Percentiles rank a stretch among this genome's conserved stretches.
Evolutionary conservation across 768 basidiomycete genomes (phyloP).

Genomic region (Holtermanniella nyarrowii): DNA sequence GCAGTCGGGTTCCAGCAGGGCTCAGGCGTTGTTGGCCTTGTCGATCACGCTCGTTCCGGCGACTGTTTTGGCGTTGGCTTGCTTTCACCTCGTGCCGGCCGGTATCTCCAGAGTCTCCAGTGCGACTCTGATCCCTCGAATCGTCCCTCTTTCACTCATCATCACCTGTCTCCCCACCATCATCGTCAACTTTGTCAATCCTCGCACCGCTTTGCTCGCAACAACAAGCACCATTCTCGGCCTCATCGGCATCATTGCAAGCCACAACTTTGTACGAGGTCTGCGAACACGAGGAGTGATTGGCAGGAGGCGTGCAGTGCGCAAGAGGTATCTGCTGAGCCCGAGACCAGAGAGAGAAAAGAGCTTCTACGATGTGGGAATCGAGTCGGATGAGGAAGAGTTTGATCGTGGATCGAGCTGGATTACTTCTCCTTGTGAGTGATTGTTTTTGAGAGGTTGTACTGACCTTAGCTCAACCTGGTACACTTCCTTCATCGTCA

Average conservation of each 20-base stretch:
- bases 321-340: neutral
- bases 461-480: conserved; percentile 18
- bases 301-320: neutral
- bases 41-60: conserved; percentile 11
- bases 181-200: neutral
- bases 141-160: conserved; percentile 6
- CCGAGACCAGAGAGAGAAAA: neutral
- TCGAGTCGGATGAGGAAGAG: neutral
- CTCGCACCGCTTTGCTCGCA: neutral
- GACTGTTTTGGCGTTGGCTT: neutral
- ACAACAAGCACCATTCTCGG: neutral
- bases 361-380: neutral
- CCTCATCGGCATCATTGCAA: neutral
- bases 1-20: neutral
- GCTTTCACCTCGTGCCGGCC: neutral
- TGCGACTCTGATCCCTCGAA: conserved; percentile 10
- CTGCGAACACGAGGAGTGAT: neutral
- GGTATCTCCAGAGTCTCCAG: conserved; percentile 10
- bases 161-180: conserved; percentile 2
- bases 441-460: neutral
- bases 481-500: conserved; percentile 13
- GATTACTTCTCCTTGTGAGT: conserved; percentile 30
- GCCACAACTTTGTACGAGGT: neutral
- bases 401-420: conserved; percentile 8
- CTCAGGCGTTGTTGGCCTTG: conserved; percentile 1